phyloP scores from a whole-genome alignment of 306 rosid species.

The Oxytropis ochrocephala region DNA sequence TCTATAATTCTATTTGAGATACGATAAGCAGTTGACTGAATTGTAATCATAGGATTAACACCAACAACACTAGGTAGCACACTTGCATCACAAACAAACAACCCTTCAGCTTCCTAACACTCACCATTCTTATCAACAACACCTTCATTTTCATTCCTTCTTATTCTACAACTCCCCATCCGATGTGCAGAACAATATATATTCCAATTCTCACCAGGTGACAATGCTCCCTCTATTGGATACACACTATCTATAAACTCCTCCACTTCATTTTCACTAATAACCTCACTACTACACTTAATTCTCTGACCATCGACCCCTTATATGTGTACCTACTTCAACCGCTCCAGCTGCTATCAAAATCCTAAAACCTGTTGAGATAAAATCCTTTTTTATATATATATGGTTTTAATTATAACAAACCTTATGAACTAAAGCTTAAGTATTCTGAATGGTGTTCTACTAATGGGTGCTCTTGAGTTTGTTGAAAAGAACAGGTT shows the following conservation, averaged over 20 bases:
- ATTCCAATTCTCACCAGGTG: constrained; percentile 43
- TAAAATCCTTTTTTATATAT: no score
- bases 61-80: constrained; percentile 72
- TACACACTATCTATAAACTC: constrained; percentile 26
- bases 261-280: constrained; percentile 2
- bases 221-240: constrained; percentile 40
- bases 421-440: no score
- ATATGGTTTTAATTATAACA: no score
- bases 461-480: no score
- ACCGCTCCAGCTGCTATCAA: constrained; percentile 32
- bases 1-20: constrained; percentile 20
- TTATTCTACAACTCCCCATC: constrained; percentile 83
- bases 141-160: constrained; percentile 53
- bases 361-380: no score
- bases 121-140: constrained; percentile 66
- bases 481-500: no score
- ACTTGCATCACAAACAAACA: constrained; percentile 73
- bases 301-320: constrained; percentile 39
- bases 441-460: no score
- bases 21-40: constrained; percentile 61
- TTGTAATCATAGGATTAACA: constrained; percentile 83
- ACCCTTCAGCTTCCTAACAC: constrained; percentile 73
- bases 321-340: constrained; percentile 37
- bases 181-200: constrained; percentile 59
- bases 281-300: not conserved